A percentile compares a stretch with the other conserved stretches of the same genome.
phyloP scores from a whole-genome alignment of 306 rosid species.

The Trifolium subterraneum region DNA sequence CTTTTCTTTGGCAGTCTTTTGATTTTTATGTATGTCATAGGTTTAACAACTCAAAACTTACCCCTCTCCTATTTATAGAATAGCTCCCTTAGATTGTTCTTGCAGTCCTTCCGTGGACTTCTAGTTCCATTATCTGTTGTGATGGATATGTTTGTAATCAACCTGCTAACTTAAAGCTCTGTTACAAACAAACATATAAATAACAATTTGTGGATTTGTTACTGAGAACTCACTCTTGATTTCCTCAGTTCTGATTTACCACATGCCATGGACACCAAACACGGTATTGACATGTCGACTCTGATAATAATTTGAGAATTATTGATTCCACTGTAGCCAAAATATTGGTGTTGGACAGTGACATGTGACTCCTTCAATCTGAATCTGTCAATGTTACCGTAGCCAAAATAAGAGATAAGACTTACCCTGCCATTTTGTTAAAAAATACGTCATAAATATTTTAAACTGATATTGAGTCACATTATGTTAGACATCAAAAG shows the following conservation, averaged over 20 bases:
- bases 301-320: too few relatives aligned
- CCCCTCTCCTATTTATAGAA: not conserved
- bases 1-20: not conserved
- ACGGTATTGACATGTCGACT: too few relatives aligned
- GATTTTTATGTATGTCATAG: not conserved
- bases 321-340: too few relatives aligned
- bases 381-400: not conserved
- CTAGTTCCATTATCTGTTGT: constrained; percentile 8
- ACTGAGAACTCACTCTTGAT: not conserved
- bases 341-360: too few relatives aligned
- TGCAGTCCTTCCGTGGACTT: not conserved
- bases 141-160: not conserved
- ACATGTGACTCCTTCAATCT: not conserved
- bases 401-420: not conserved
- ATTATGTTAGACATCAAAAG: not conserved
- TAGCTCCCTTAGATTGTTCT: not conserved
- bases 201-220: not conserved
- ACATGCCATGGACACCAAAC: too few relatives aligned
- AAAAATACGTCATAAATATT: constrained; percentile 9
- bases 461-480: constrained; percentile 12
- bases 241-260: not conserved
- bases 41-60: not conserved
- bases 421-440: not conserved
- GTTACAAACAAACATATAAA: constrained; percentile 6
- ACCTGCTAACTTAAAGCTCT: not conserved